These are phyloP conservation scores for Allium cepa DNA, from an alignment of 106 monocot genomes.

Conservation along the genomic window DNA sequence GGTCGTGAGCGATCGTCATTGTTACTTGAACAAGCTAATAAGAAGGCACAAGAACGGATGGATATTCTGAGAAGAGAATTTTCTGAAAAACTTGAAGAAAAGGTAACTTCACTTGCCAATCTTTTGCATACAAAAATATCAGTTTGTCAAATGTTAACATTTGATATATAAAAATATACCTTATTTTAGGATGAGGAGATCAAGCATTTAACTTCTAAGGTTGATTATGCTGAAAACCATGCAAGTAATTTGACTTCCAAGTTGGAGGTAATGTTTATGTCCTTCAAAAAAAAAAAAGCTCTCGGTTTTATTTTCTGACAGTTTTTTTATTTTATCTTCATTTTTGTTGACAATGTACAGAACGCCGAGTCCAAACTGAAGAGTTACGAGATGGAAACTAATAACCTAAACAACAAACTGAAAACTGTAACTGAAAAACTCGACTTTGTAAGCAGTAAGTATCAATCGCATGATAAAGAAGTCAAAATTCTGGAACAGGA, in stretches of 20 bases:
- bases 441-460: constrained; percentile 34
- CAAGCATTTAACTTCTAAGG: constrained; percentile 39
- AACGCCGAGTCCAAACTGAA: constrained; percentile 45
- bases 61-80: constrained; percentile 63
- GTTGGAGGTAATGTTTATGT: constrained; percentile 35
- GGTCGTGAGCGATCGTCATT: constrained; percentile 70
- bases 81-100: constrained; percentile 47
- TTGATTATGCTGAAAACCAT: constrained; percentile 46
- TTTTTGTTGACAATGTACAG: constrained; percentile 16
- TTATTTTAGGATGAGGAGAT: constrained; percentile 68
- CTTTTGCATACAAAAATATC: background rate
- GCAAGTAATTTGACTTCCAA: constrained; percentile 38
- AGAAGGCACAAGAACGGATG: constrained; percentile 74
- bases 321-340: background rate
- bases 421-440: constrained; percentile 34
- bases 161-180: background rate
- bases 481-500: constrained; percentile 70
- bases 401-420: constrained; percentile 51
- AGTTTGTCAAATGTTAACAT: background rate
- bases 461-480: constrained; percentile 61
- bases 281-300: background rate
- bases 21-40: constrained; percentile 66
- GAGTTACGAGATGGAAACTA: constrained; percentile 48
- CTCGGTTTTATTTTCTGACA: background rate
- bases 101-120: constrained; percentile 27